Evolutionary conservation across 176 grass and related monocot genomes (phyloP).

Genomic region (Bonia amplexicaulis): DNA sequence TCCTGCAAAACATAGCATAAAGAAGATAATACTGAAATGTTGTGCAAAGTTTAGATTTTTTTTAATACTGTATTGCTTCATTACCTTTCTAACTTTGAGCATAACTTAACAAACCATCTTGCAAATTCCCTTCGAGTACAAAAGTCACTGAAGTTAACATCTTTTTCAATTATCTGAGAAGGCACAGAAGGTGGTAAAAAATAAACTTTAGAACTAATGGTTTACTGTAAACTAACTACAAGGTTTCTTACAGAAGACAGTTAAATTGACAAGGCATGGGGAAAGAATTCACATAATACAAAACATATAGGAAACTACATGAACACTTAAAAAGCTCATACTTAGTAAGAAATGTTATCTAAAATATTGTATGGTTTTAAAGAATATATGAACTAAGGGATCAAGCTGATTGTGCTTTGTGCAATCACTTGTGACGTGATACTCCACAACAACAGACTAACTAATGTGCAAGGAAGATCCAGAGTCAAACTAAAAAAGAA

Average conservation of each 20-base stretch:
- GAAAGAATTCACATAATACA: neutral
- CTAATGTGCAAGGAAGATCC: neutral
- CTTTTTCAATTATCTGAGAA: slow-evolving; percentile 80
- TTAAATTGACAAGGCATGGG: neutral
- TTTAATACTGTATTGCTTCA: neutral
- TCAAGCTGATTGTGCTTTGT: neutral
- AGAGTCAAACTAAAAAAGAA: neutral
- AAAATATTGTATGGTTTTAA: neutral
- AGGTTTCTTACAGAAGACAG: neutral
- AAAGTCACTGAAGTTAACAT: slow-evolving; percentile 56
- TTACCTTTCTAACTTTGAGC: slow-evolving; percentile 82
- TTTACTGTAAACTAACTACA: neutral
- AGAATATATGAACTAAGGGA: neutral
- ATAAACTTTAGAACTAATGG: neutral
- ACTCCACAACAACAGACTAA: neutral
- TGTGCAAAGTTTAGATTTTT: neutral
- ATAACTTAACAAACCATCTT: slow-evolving; percentile 85
- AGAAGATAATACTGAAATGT: neutral
- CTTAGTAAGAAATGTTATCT: neutral
- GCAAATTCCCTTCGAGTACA: slow-evolving; percentile 88
- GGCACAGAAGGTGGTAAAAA: slow-evolving; percentile 2
- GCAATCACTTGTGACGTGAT: neutral
- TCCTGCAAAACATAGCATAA: slow-evolving; percentile 46
- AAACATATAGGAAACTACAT: slow-evolving; percentile 7
- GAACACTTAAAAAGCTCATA: neutral